Percentiles rank a stretch among this genome's conserved stretches.
These are phyloP conservation scores for Hordeum pubiflorum DNA, from an alignment of 202 grass and related monocot genomes.

Conservation along the genomic window DNA sequence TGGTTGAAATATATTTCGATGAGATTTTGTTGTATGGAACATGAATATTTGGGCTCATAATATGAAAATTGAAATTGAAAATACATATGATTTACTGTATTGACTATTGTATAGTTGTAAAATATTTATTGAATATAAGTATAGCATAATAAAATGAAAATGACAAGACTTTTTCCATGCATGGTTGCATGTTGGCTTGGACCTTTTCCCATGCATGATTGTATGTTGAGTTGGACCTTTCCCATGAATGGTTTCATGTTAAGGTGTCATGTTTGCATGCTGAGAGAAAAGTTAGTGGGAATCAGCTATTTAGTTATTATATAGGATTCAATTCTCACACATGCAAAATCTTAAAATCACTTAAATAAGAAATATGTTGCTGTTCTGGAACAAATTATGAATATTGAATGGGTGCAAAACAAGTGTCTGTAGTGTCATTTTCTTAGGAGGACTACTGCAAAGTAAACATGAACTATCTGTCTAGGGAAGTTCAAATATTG, in stretches of 20 bases:
- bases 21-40: neutral
- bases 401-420: neutral
- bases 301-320: neutral
- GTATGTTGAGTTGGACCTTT: neutral
- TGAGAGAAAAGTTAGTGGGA: neutral
- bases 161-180: neutral
- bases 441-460: neutral
- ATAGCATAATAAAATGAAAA: neutral
- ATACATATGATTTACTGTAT: neutral
- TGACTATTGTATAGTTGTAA: neutral
- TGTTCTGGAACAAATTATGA: neutral
- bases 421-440: neutral
- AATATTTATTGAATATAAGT: neutral
- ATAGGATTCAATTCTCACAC: neutral
- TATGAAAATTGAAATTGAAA: neutral
- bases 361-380: constrained; percentile 4
- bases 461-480: neutral
- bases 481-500: neutral
- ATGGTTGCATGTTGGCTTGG: neutral
- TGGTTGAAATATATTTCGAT: neutral
- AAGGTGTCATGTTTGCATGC: neutral
- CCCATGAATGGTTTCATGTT: neutral
- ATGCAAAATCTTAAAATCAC: neutral
- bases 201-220: neutral
- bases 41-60: neutral